Evolutionary conservation across 139 green algal genomes (phyloP), one percentile per base, ranked within the genome.

Genomic region (Tetratostichococcus sp.): DNA sequence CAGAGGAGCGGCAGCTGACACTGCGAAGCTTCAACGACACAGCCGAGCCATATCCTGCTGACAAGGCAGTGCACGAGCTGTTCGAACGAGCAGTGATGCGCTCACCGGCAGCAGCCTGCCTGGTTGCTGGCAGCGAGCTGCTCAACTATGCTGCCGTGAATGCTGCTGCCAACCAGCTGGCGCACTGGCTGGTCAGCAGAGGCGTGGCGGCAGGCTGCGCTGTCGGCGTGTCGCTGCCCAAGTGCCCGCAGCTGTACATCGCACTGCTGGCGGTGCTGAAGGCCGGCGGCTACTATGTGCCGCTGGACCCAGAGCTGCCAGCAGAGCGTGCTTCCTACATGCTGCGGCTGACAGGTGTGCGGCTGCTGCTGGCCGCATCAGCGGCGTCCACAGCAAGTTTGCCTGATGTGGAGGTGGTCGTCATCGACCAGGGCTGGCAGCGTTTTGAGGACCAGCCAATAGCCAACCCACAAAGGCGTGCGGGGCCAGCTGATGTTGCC

Each of bases 221-320:
- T 1, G 83, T 89, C 28, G 86, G 74, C 34, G 34, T 91, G 17
- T 25, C 82, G 34, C 31, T 89, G 65, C 76, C 86, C 28, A 78
- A 82, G 30, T 81, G 35, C 8, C 35, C 77, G 1, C 81, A 86
- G 23, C 43, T 89, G 65, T 57, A 86, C 5, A 68, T 85, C 25
- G 76, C 43, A 25, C 68, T 89, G 23, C 43, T 91, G 42, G 71
- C 69, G 4, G 68, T 82, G 26, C 43, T 88, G 21, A 86, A 89
- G 69, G 69, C 86, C 1, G 87, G 87, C 30, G 82, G 72, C n/a
- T n/a, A n/a, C n/a, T n/a, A n/a, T n/a, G n/a, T n/a, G n/a, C n/a
- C n/a, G n/a, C n/a, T n/a, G n/a, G n/a, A n/a, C n/a, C n/a, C n/a
- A n/a, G n/a, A n/a, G n/a, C n/a, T n/a, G n/a, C n/a, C n/a, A n/a